Evolutionary conservation across 176 grass and related monocot species (phyloP).

Genomic region (Rhynchospora breviuscula): DNA sequence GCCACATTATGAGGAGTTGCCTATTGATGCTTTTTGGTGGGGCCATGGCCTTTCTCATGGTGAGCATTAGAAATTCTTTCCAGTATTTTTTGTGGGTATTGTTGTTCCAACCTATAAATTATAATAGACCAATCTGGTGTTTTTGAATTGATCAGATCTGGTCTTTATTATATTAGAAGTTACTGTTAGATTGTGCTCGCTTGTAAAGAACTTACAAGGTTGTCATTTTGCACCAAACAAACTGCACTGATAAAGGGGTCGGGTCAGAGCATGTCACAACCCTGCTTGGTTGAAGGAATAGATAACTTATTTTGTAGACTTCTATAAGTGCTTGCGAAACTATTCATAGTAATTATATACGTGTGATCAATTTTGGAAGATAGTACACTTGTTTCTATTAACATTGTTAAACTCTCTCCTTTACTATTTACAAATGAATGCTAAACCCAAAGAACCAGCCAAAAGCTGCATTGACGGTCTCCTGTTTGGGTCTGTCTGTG

Average conservation of each 20-base stretch:
- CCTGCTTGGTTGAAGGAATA: neutral
- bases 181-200: neutral
- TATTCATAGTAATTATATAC: neutral
- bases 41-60: constrained; percentile 79
- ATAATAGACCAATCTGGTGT: neutral
- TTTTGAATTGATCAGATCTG: neutral
- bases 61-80: constrained; percentile 27
- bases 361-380: neutral
- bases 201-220: neutral
- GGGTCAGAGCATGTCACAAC: neutral
- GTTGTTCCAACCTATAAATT: neutral
- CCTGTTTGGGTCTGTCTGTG: no score
- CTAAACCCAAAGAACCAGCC: no score
- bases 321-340: neutral
- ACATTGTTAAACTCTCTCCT: neutral
- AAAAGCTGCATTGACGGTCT: no score
- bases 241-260: neutral
- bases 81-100: neutral
- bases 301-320: neutral
- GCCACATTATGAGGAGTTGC: constrained; percentile 62
- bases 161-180: neutral
- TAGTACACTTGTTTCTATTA: neutral
- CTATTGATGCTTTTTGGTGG: constrained; percentile 80
- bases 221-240: neutral
- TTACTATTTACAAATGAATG: neutral